Conservation (phyloP, 768 basidiomycete genomes). For the Rhodocollybia butyracea region DNA sequence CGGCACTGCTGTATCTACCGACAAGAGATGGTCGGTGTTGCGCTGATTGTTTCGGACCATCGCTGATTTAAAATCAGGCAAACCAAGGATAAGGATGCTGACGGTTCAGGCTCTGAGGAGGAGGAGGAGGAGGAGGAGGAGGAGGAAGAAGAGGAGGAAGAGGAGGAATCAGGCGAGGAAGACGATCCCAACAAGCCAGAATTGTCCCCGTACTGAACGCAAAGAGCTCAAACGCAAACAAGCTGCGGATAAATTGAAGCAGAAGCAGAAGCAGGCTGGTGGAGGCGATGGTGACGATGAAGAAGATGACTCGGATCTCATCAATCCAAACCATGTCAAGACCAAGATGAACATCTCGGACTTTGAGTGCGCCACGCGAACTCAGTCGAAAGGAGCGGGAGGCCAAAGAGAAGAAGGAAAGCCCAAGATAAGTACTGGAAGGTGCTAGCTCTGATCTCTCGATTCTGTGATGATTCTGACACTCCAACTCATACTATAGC, state of each 20-base stretch:
- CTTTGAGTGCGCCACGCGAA: conserved; percentile 59
- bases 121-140: conserved; percentile 37
- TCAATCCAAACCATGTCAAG: conserved; percentile 75
- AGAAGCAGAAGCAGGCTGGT: conserved; percentile 21
- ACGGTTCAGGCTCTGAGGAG: conserved; percentile 41
- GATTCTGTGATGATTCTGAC: conserved; percentile 6
- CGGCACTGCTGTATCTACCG: conserved; percentile 49
- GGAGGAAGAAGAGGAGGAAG: conserved; percentile 40
- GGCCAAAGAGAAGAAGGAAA: conserved; percentile 87
- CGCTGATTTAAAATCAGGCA: too few relatives aligned
- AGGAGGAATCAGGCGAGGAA: conserved; percentile 38
- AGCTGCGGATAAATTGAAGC: conserved; percentile 42
- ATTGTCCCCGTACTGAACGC: conserved; percentile 67
- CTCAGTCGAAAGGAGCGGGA: conserved; percentile 77
- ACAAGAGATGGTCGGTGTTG: conserved; percentile 40
- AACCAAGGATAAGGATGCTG: conserved; percentile 43
- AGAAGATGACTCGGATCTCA: conserved; percentile 65
- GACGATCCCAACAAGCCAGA: conserved; percentile 43
- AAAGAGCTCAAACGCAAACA: conserved; percentile 85
- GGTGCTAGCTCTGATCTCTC: conserved; percentile 31
- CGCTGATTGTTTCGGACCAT: conserved; percentile 13
- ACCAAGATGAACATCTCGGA: conserved; percentile 80
- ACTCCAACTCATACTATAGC: conserved; percentile 31
- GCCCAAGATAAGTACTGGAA: conserved; percentile 88
- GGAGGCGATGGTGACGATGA: conserved; percentile 43